A percentile compares a stretch with the other conserved stretches of the same genome.
These are phyloP conservation scores for Tolypocladium ovalisporum DNA, from an alignment of 2,329 filamentous ascomycete genomes.

Conservation along the genomic window DNA sequence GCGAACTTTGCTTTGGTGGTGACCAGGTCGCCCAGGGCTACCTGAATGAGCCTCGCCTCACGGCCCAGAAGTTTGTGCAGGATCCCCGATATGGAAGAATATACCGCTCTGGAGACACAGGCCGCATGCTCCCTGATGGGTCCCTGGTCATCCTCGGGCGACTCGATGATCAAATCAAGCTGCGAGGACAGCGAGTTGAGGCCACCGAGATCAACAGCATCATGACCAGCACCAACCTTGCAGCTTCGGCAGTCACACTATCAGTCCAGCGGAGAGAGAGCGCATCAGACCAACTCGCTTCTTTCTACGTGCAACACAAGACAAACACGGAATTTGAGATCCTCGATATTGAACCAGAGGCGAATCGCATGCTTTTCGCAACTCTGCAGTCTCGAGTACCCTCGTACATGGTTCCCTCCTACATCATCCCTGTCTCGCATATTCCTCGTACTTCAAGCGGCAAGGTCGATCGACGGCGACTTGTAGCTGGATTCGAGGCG, in stretches of 20 bases:
- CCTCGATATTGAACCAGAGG: constrained; percentile 22
- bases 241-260: constrained; percentile 54
- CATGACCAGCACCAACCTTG: constrained; percentile 38
- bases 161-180: constrained; percentile 70
- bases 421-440: constrained; percentile 55
- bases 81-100: constrained; percentile 61
- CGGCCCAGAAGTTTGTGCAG: constrained; percentile 54
- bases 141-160: constrained; percentile 64
- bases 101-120: constrained; percentile 76
- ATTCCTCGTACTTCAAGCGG: constrained; percentile 66
- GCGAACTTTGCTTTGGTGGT: constrained; percentile 81
- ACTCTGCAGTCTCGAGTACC: constrained; percentile 48
- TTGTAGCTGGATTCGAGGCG: constrained; percentile 36
- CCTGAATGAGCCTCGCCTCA: constrained; percentile 52
- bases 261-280: constrained; percentile 33
- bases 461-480: constrained; percentile 54
- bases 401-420: constrained; percentile 68
- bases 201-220: constrained; percentile 61
- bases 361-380: constrained; percentile 38
- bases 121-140: constrained; percentile 66
- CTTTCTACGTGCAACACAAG: constrained; percentile 52
- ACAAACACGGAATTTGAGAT: constrained; percentile 18
- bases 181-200: constrained; percentile 72
- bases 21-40: constrained; percentile 72
- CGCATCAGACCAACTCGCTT: constrained; percentile 44